These are phyloP conservation scores for Pycnococcus provasolii DNA, from an alignment of 139 green algal genomes.

Conservation along the genomic window DNA sequence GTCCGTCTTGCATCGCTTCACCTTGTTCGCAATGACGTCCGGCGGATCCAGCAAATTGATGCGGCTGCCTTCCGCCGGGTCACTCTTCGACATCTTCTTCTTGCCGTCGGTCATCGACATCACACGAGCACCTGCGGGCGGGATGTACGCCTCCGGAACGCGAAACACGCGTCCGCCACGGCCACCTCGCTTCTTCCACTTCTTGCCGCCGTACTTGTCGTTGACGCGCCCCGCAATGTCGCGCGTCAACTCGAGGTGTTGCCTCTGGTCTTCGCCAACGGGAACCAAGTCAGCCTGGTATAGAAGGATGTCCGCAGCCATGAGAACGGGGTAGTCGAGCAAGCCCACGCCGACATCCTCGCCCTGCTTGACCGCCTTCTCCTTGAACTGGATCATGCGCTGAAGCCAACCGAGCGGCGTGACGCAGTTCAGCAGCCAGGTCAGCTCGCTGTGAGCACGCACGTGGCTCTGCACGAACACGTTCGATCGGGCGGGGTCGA, in stretches of 20 bases:
- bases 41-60: conserved; percentile 91
- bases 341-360: conserved; percentile 84
- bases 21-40: conserved; percentile 73
- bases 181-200: conserved; percentile 94
- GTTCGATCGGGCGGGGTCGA: conserved; percentile 62
- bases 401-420: conserved; percentile 90
- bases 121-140: conserved; percentile 74
- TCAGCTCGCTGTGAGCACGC: conserved; percentile 77
- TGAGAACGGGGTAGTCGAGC: conserved; percentile 96
- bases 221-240: conserved; percentile 80
- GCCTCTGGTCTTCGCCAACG: conserved; percentile 94
- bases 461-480: conserved; percentile 93
- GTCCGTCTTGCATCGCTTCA: conserved; percentile 73
- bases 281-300: conserved; percentile 94
- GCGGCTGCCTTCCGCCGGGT: conserved; percentile 66
- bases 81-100: conserved; percentile 92
- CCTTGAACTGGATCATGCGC: conserved; percentile 97
- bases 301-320: conserved; percentile 96
- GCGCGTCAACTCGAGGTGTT: conserved; percentile 84
- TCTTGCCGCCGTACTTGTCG: conserved; percentile 73
- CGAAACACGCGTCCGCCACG: conserved; percentile 43
- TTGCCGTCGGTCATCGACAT: conserved; percentile 92
- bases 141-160: conserved; percentile 87
- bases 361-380: conserved; percentile 78
- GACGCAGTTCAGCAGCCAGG: conserved; percentile 83